phyloP scores from a whole-genome alignment of 345 rosid species.

The Passiflora organensis region DNA sequence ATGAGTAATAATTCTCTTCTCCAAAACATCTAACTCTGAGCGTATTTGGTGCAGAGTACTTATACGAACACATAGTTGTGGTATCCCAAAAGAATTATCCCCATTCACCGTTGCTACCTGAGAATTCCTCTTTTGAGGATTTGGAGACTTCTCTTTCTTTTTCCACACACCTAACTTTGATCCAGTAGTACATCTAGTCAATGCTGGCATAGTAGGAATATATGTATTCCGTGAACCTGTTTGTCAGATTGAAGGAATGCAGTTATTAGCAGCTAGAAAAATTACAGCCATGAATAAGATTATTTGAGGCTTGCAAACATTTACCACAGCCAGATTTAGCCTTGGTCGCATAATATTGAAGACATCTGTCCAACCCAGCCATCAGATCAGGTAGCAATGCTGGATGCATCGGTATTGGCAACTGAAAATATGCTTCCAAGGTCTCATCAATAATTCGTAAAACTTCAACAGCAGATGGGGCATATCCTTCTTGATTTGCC shows the following conservation, averaged over 20 bases:
- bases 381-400: constrained; percentile 83
- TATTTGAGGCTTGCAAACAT: constrained; percentile 19
- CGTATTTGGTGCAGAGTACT: constrained; percentile 74
- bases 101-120: constrained; percentile 65
- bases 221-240: constrained; percentile 73
- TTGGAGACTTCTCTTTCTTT: constrained; percentile 81
- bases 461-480: constrained; percentile 78
- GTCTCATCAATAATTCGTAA: constrained; percentile 78
- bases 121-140: constrained; percentile 64
- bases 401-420: constrained; percentile 93
- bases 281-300: neutral
- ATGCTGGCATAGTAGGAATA: constrained; percentile 89
- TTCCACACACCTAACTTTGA: constrained; percentile 90
- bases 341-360: constrained; percentile 75
- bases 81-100: constrained; percentile 54
- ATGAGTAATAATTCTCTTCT: constrained; percentile 81
- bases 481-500: constrained; percentile 65
- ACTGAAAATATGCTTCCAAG: constrained; percentile 80
- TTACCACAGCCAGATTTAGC: constrained; percentile 95
- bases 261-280: constrained; percentile 22
- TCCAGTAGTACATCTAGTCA: constrained; percentile 69
- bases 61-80: constrained; percentile 76
- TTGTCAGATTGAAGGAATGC: constrained; percentile 15
- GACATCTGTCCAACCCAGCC: constrained; percentile 79
- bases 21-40: constrained; percentile 66